phyloP scores from a whole-genome alignment of 164 flowering plant species.

The Annona cherimola region DNA sequence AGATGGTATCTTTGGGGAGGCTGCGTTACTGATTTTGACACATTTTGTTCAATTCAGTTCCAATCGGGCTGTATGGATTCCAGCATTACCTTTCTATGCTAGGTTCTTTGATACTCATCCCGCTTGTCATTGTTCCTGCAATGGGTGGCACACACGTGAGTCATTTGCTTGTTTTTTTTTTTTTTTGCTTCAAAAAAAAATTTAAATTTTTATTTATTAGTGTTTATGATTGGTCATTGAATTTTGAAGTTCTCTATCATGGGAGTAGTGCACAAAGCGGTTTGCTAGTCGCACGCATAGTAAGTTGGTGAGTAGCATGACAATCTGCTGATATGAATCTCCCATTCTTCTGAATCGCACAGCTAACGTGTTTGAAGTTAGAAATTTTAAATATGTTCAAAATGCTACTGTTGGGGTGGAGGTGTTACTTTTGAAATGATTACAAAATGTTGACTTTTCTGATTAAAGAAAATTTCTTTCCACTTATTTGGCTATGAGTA shows the following conservation, averaged over 20 bases:
- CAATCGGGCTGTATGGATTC: slow-evolving; percentile 84
- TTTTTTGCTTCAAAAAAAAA: no score
- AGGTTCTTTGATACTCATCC: slow-evolving; percentile 88
- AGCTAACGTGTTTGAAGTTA: not conserved
- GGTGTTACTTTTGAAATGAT: not conserved
- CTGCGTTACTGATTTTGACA: slow-evolving; percentile 8
- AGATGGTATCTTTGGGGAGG: not conserved
- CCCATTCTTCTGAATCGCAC: not conserved
- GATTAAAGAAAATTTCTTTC: no score
- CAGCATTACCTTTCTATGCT: slow-evolving; percentile 88
- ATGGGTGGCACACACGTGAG: slow-evolving; percentile 94
- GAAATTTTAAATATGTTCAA: not conserved
- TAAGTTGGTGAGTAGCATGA: not conserved
- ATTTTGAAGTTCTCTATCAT: not conserved
- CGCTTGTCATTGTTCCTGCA: slow-evolving; percentile 93
- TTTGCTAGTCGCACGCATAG: not conserved
- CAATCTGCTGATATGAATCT: not conserved
- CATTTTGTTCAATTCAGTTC: slow-evolving; percentile 73
- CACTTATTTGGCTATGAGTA: not conserved
- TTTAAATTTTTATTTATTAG: no score
- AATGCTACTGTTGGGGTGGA: not conserved
- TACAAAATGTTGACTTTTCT: no score
- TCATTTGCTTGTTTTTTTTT: not conserved
- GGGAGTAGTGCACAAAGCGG: not conserved
- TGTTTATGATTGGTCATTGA: not conserved